These are phyloP conservation scores for Stipa capillata DNA, from an alignment of 176 grass and related monocot genomes.

Conservation along the genomic window DNA sequence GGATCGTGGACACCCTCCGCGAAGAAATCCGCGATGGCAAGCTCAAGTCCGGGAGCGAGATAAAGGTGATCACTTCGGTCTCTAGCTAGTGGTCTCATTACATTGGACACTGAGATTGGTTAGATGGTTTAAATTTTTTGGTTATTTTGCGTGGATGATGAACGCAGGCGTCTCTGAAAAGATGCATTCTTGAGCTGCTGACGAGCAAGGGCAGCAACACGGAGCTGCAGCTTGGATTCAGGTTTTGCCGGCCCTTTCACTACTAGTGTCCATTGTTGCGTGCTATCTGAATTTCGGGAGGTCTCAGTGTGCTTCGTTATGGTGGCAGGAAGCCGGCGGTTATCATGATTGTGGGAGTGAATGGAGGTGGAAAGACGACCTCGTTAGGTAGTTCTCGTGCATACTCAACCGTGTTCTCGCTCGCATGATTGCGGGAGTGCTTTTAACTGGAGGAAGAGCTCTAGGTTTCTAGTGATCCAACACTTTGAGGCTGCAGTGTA, in stretches of 20 bases:
- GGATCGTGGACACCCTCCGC: conserved; percentile 82
- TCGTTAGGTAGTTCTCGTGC: conserved; percentile 57
- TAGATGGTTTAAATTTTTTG: neutral
- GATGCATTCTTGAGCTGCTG: conserved; percentile 59
- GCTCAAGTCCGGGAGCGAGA: conserved; percentile 91
- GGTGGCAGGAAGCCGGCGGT: conserved; percentile 75
- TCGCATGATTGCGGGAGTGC: neutral
- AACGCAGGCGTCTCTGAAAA: conserved; percentile 68
- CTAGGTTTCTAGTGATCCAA: neutral
- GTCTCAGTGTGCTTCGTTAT: conserved; percentile 3
- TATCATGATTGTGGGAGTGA: conserved; percentile 93
- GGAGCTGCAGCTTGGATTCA: conserved; percentile 89
- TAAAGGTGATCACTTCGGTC: conserved; percentile 47
- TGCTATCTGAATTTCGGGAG: conserved; percentile 5
- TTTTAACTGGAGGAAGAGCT: neutral
- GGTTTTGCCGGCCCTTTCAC: conserved; percentile 41
- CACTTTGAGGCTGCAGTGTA: neutral
- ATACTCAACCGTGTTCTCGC: neutral
- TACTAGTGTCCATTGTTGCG: neutral
- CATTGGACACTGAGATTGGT: neutral
- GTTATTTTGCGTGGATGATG: neutral
- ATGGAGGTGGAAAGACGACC: conserved; percentile 94
- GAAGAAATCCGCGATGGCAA: conserved; percentile 85
- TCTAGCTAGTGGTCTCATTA: too few species aligned
- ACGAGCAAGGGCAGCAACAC: conserved; percentile 72